A percentile compares a stretch with the other conserved stretches of the same genome.
Evolutionary conservation across 2,329 filamentous ascomycete genomes (phyloP).

Genomic region (Nemania sp.): DNA sequence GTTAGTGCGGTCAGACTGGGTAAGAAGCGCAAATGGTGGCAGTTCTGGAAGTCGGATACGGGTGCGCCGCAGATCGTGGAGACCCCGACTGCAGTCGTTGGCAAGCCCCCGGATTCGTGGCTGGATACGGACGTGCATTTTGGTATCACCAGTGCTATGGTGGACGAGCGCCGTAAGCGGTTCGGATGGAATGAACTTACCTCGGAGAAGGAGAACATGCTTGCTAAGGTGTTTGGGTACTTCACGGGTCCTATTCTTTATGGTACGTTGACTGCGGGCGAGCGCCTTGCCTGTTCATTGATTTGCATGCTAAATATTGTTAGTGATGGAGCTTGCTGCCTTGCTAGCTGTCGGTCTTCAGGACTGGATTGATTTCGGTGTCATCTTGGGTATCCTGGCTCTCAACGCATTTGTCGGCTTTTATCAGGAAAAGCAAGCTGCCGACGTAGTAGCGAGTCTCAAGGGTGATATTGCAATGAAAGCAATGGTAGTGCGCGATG

Average conservation of each 20-base stretch:
- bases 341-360: slow-evolving; percentile 78
- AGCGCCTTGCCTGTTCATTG: not conserved
- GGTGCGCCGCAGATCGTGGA: slow-evolving; percentile 50
- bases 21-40: slow-evolving; percentile 68
- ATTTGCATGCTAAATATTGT: slow-evolving; percentile 1
- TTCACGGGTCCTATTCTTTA: slow-evolving; percentile 80
- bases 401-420: slow-evolving; percentile 83
- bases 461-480: slow-evolving; percentile 86
- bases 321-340: slow-evolving; percentile 83
- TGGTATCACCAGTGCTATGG: slow-evolving; percentile 67
- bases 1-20: slow-evolving; percentile 31
- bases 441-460: slow-evolving; percentile 78
- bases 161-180: slow-evolving; percentile 71
- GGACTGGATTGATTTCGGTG: slow-evolving; percentile 82
- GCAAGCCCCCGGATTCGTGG: slow-evolving; percentile 70
- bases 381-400: slow-evolving; percentile 80
- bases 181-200: slow-evolving; percentile 77
- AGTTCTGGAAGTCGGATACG: slow-evolving; percentile 64
- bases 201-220: slow-evolving; percentile 77
- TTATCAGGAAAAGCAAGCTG: slow-evolving; percentile 85
- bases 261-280: slow-evolving; percentile 65
- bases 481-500: slow-evolving; percentile 75
- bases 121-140: slow-evolving; percentile 73
- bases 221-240: slow-evolving; percentile 76
- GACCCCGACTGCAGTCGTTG: slow-evolving; percentile 54